A percentile compares a stretch with the other conserved stretches of the same genome.
phyloP scores from a whole-genome alignment of 73 alveolate genomes.

The Stentor roeselii region DNA sequence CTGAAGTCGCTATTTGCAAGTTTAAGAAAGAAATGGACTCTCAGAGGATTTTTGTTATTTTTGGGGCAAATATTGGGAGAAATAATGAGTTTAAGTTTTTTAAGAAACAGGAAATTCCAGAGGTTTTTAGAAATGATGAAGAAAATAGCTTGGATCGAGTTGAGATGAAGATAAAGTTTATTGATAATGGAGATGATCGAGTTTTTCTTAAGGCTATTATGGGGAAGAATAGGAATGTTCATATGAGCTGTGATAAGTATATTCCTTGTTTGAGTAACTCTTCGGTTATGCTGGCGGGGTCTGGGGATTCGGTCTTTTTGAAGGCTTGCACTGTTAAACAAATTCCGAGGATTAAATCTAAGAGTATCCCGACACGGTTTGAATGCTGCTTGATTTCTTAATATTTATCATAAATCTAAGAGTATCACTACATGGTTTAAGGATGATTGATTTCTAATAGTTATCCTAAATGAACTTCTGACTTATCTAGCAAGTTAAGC shows the following conservation, averaged over 20 bases:
- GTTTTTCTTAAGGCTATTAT: constrained; percentile 5
- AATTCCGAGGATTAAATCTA: not conserved
- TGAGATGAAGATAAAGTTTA: not conserved
- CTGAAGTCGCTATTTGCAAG: constrained; percentile 16
- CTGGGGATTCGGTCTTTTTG: not conserved
- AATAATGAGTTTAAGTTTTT: not conserved
- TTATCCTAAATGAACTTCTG: not conserved
- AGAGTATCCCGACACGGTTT: not conserved
- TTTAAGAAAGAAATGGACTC: constrained; percentile 20
- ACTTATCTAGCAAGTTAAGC: not conserved
- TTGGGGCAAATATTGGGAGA: constrained; percentile 1
- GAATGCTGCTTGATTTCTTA: not conserved
- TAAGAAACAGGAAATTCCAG: constrained; percentile 4
- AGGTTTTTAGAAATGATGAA: not conserved
- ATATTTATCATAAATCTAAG: no score
- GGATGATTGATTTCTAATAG: no score
- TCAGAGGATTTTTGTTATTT: not conserved
- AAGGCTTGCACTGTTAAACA: not conserved
- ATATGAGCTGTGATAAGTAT: not conserved
- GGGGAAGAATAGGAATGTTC: not conserved
- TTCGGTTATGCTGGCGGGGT: not conserved
- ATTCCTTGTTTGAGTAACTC: not conserved
- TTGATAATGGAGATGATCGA: constrained; percentile 17
- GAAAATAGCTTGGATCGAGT: not conserved
- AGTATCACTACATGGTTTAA: not conserved